A percentile compares a stretch with the other conserved stretches of the same genome.
Evolutionary conservation across 1,284 basidiomycete genomes (phyloP).

Genomic region (Phlebopus sp.): DNA sequence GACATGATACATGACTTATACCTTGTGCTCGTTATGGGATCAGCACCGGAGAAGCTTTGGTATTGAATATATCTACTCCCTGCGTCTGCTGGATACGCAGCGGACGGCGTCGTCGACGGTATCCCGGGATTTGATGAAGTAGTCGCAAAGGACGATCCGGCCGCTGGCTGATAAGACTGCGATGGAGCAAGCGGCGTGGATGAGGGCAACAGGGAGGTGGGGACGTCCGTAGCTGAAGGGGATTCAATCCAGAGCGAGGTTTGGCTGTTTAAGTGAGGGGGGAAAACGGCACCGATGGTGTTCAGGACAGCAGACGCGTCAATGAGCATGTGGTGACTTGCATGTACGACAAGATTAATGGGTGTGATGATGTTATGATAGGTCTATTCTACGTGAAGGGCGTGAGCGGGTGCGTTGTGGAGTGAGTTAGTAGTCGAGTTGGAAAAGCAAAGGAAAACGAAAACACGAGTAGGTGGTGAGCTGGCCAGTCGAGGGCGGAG

Average conservation of each 20-base stretch:
- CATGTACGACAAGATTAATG: conserved; percentile 13
- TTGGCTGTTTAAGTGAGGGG: conserved; percentile 6
- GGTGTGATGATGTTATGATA: conserved; percentile 7
- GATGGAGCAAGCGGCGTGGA: conserved; percentile 14
- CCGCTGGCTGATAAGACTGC: conserved; percentile 7
- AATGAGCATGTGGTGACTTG: conserved; percentile 28
- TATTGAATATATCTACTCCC: no score
- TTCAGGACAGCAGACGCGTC: conserved; percentile 18
- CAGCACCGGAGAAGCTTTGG: no score
- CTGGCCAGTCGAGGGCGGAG: conserved; percentile 10
- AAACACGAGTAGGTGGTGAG: conserved; percentile 1
- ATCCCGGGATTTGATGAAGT: conserved; percentile 4
- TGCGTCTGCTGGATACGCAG: no score
- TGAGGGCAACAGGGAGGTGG: conserved; percentile 11
- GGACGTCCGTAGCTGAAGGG: conserved; percentile 8
- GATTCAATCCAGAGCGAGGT: conserved; percentile 11
- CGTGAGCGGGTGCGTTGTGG: conserved; percentile 21
- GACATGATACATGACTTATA: conserved; percentile 5
- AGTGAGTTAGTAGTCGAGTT: conserved; percentile 10
- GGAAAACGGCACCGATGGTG: conserved; percentile 11
- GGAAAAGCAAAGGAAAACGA: conserved; percentile 8
- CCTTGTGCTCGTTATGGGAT: background rate
- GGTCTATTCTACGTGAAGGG: conserved; percentile 20
- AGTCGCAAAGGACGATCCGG: conserved; percentile 1
- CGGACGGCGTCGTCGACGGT: conserved; percentile 8